A percentile compares a stretch with the other conserved stretches of the same genome.
These are phyloP conservation scores for Aspergillus latus DNA, from an alignment of 2,329 filamentous ascomycete species.

Conservation along the genomic window DNA sequence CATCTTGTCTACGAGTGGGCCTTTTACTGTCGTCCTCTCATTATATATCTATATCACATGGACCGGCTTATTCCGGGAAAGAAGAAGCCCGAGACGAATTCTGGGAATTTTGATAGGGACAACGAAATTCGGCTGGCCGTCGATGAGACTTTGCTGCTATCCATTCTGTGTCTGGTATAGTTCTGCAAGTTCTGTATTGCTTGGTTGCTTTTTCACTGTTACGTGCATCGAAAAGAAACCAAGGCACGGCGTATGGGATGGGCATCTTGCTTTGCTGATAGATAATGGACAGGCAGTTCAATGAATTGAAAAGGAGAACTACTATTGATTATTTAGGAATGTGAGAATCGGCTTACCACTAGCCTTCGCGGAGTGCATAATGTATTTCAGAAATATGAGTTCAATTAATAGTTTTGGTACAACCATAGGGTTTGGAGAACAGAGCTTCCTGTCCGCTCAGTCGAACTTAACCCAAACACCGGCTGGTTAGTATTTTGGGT, in stretches of 20 bases:
- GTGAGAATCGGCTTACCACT: too few relatives aligned
- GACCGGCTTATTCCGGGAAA: too few relatives aligned
- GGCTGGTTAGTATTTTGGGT: too few relatives aligned
- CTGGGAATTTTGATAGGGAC: slow-evolving; percentile 11
- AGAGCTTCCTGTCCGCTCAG: too few relatives aligned
- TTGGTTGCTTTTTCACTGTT: neutral
- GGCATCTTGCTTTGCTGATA: neutral
- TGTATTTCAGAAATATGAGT: too few relatives aligned
- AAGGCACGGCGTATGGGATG: neutral
- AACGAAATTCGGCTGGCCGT: slow-evolving; percentile 19
- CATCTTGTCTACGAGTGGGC: neutral
- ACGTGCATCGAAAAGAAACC: neutral
- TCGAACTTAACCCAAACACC: too few relatives aligned
- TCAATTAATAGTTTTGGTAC: too few relatives aligned
- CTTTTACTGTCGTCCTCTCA: too few relatives aligned
- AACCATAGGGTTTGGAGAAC: too few relatives aligned
- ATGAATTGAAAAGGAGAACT: neutral
- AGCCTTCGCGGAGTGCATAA: too few relatives aligned
- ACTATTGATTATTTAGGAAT: neutral
- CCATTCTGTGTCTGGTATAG: neutral
- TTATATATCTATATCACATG: too few relatives aligned
- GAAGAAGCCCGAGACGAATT: neutral
- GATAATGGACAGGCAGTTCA: neutral
- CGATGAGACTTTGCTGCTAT: neutral
- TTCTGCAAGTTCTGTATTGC: neutral